A percentile compares a stretch with the other conserved stretches of the same genome.
These are phyloP conservation scores for Phtheirospermum japonicum DNA, from an alignment of 257 asterid species.

Conservation along the genomic window DNA sequence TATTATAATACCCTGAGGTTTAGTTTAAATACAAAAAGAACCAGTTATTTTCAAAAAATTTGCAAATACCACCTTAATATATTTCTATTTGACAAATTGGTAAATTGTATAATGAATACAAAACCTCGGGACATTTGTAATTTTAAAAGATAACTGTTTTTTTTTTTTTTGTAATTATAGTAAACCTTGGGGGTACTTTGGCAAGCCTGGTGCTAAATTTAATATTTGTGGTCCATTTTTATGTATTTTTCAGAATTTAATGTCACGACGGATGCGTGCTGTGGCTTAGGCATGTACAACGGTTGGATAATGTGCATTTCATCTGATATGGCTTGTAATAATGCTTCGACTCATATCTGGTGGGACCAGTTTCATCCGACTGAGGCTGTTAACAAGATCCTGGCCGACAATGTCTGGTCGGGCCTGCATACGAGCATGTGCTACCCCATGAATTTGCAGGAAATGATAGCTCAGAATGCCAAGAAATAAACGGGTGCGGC, in stretches of 20 bases:
- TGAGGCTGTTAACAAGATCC: conserved; percentile 65
- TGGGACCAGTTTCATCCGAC: conserved; percentile 99
- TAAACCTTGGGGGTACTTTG: neutral
- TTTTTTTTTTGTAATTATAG: neutral
- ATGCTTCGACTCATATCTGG: conserved; percentile 76
- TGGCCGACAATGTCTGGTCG: conserved; percentile 87
- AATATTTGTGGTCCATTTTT: conserved; percentile 2
- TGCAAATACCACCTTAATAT: neutral
- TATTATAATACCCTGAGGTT: neutral
- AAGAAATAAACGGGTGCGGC: neutral
- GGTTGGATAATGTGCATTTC: conserved; percentile 76
- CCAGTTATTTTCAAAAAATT: neutral
- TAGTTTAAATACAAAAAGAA: neutral
- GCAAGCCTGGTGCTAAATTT: neutral
- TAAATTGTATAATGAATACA: neutral
- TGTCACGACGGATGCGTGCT: conserved; percentile 76
- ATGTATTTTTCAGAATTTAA: conserved; percentile 50
- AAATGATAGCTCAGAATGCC: conserved; percentile 43
- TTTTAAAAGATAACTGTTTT: neutral
- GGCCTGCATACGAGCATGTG: conserved; percentile 65
- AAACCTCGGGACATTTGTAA: neutral
- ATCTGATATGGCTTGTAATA: conserved; percentile 77
- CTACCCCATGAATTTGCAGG: conserved; percentile 83
- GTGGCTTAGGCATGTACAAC: conserved; percentile 75
- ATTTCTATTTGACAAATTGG: neutral